Evolutionary conservation across 164 flowering plant species (phyloP).

Genomic region (Chloranthus sessilifolius): DNA sequence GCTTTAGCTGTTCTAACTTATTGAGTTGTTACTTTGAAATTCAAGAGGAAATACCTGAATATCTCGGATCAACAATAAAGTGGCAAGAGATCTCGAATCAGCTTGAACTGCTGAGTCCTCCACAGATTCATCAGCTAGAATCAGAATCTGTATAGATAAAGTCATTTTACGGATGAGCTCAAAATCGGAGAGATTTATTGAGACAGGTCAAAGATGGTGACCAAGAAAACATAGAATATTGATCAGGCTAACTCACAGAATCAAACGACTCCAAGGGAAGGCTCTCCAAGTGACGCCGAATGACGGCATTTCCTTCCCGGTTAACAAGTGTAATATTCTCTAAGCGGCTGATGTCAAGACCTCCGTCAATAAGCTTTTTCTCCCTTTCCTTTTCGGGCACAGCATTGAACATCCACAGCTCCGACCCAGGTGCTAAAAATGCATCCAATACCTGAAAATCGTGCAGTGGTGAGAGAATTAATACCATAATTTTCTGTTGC

Average conservation of each 20-base stretch:
- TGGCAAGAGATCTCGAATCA: conserved; percentile 90
- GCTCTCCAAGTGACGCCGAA: conserved; percentile 78
- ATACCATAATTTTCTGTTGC: neutral
- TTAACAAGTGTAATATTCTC: conserved; percentile 50
- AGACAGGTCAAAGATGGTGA: neutral
- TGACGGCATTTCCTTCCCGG: conserved; percentile 88
- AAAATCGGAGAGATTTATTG: neutral
- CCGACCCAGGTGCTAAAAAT: conserved; percentile 65
- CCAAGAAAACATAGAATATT: neutral
- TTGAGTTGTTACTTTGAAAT: neutral
- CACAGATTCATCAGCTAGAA: conserved; percentile 85
- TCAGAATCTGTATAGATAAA: conserved; percentile 50
- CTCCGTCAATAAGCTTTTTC: conserved; percentile 69
- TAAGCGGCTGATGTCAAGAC: conserved; percentile 55
- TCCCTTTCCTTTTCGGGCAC: conserved; percentile 72
- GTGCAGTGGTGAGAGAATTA: too few species aligned
- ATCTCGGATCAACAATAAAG: conserved; percentile 74
- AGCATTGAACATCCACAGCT: conserved; percentile 89
- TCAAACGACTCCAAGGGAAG: conserved; percentile 79
- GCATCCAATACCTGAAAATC: conserved; percentile 70
- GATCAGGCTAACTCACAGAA: conserved; percentile 44
- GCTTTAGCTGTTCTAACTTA: too few species aligned
- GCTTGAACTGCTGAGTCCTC: conserved; percentile 92
- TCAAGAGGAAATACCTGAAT: conserved; percentile 54
- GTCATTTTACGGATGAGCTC: conserved; percentile 1